Evolutionary conservation across 1,284 basidiomycete species (phyloP).

Genomic region (Cutaneotrichosporon daszewskae): DNA sequence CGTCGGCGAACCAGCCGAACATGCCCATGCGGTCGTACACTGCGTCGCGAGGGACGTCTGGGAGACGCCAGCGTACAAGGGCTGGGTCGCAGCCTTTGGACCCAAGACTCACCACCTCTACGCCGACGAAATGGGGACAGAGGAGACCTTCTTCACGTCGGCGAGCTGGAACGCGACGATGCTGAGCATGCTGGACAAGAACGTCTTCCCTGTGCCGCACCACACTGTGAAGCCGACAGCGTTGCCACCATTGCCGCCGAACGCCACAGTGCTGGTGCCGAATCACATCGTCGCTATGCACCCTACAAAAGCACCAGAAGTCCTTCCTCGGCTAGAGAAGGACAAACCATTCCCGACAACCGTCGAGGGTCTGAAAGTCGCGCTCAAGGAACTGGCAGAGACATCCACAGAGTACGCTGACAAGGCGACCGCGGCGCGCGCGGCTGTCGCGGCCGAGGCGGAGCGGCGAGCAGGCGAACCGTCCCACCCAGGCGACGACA

Average conservation of each 20-base stretch:
- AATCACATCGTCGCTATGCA: slow-evolving; percentile 30
- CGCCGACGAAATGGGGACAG: slow-evolving; percentile 58
- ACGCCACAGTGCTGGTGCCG: slow-evolving; percentile 47
- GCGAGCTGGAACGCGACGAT: slow-evolving; percentile 66
- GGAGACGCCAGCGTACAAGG: slow-evolving; percentile 61
- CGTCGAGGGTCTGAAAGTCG: slow-evolving; percentile 19
- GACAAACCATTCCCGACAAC: slow-evolving; percentile 28
- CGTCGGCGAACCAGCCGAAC: slow-evolving; percentile 16
- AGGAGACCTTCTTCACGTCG: slow-evolving; percentile 69
- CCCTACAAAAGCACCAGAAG: slow-evolving; percentile 20
- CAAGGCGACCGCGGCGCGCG: slow-evolving; percentile 21
- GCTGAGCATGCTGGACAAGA: slow-evolving; percentile 63
- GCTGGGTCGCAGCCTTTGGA: slow-evolving; percentile 65
- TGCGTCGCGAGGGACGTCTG: slow-evolving; percentile 62
- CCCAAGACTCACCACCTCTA: slow-evolving; percentile 63
- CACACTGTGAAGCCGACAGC: slow-evolving; percentile 42
- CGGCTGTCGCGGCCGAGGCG: slow-evolving; percentile 15
- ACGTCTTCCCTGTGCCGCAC: slow-evolving; percentile 68
- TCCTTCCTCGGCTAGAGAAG: slow-evolving; percentile 17
- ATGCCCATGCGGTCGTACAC: slow-evolving; percentile 61
- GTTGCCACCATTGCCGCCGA: slow-evolving; percentile 49
- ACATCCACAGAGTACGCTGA: slow-evolving; percentile 21
- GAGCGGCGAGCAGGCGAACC: not conserved
- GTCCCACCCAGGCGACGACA: slow-evolving; percentile 55
- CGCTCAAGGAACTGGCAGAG: slow-evolving; percentile 7